Conservation (phyloP, 2,329 filamentous ascomycete species). For the Scortechinia acanthostroma region DNA sequence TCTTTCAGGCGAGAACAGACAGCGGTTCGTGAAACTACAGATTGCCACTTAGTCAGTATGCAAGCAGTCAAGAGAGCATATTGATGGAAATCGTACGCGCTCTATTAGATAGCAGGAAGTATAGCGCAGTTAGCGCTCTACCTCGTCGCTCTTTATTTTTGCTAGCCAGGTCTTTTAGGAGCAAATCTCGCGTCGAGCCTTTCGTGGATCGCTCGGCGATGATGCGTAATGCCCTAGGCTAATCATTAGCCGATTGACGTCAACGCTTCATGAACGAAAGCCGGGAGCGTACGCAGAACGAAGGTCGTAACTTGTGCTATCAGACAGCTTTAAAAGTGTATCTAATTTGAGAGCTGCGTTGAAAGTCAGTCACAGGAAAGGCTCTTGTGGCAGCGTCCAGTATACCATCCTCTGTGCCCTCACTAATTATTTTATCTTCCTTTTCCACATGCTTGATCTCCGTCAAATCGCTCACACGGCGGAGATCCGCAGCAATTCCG, state of each 20-base stretch:
- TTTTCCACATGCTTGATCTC: constrained; percentile 1
- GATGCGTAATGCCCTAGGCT: not conserved
- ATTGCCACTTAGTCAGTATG: not conserved
- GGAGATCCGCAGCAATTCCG: not conserved
- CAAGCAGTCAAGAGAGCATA: not conserved
- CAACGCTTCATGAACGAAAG: too few species aligned
- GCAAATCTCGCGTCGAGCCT: not conserved
- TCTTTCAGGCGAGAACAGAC: not conserved
- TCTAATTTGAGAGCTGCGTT: not conserved
- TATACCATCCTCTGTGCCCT: not conserved
- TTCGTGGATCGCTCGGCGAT: constrained; percentile 1
- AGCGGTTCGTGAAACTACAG: not conserved
- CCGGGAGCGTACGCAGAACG: not conserved
- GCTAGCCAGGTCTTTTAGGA: not conserved
- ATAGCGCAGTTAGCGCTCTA: not conserved
- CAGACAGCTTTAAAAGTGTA: constrained; percentile 1
- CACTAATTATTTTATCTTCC: constrained; percentile 2
- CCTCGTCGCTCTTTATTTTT: not conserved
- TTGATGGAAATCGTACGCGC: not conserved
- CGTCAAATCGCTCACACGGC: not conserved
- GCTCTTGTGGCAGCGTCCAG: too few species aligned
- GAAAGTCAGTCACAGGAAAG: too few species aligned
- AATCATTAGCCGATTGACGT: too few species aligned
- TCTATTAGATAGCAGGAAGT: not conserved
- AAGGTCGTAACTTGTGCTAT: not conserved